Percentiles rank a stretch among this genome's conserved stretches.
phyloP scores from a whole-genome alignment of 2,329 filamentous ascomycete species.

The Penicillium hordei region DNA sequence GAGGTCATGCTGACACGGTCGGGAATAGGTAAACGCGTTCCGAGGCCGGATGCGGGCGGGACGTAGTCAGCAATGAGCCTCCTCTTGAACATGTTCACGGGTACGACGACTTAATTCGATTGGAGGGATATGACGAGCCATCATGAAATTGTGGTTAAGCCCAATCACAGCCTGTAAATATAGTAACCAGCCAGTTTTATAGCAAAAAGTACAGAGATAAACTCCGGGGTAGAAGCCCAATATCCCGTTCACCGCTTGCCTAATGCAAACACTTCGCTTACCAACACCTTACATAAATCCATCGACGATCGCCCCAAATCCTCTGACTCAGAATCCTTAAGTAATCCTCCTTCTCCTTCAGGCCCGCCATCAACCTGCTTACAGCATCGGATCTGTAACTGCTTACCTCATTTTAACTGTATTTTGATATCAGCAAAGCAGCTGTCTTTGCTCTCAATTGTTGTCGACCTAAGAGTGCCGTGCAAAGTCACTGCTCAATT shows the following conservation, averaged over 20 bases:
- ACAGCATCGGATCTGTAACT: slow-evolving; percentile 34
- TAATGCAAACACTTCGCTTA: not conserved
- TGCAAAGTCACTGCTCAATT: slow-evolving; percentile 5
- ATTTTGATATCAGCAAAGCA: slow-evolving; percentile 18
- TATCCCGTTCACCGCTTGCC: not conserved
- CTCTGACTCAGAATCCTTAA: slow-evolving; percentile 23
- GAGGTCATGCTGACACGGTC: not conserved
- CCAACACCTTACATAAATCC: slow-evolving; percentile 7
- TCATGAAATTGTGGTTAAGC: not conserved
- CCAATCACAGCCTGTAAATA: not conserved
- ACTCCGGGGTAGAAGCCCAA: not conserved
- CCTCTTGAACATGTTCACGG: not conserved
- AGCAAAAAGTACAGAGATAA: not conserved
- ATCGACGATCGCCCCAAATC: slow-evolving; percentile 3
- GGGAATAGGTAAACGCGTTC: not conserved
- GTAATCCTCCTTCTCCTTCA: slow-evolving; percentile 17
- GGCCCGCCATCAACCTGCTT: slow-evolving; percentile 28
- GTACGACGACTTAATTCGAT: not conserved
- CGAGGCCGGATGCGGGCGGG: not conserved
- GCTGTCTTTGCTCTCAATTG: slow-evolving; percentile 8
- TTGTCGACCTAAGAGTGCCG: not conserved
- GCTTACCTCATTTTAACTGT: slow-evolving; percentile 28
- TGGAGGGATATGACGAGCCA: not conserved
- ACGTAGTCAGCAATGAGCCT: not conserved
- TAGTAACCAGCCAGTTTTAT: not conserved